phyloP scores from a whole-genome alignment of 495 filamentous ascomycete species.

The Penicillium subrubescens region DNA sequence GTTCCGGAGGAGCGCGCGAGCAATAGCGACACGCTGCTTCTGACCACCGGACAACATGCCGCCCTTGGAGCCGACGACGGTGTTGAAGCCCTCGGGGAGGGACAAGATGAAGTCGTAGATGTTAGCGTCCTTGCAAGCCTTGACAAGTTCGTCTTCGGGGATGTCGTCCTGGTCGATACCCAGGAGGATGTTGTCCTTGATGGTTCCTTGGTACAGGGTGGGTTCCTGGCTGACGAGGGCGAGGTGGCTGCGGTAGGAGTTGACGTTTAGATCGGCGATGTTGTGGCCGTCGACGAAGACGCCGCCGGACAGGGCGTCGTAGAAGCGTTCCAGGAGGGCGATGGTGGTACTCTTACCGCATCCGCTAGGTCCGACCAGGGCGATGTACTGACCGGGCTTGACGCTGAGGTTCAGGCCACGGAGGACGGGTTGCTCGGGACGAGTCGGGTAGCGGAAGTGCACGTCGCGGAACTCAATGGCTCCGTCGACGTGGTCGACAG shows the following conservation, averaged over 20 bases:
- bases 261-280: constrained; percentile 73
- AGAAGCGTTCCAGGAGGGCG: constrained; percentile 80
- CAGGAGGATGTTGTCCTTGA: constrained; percentile 80
- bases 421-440: constrained; percentile 78
- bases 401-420: constrained; percentile 72
- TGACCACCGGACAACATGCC: constrained; percentile 80
- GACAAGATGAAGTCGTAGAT: constrained; percentile 90
- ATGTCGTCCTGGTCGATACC: constrained; percentile 65
- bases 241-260: constrained; percentile 73
- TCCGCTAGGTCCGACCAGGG: constrained; percentile 78
- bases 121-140: constrained; percentile 84
- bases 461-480: constrained; percentile 78
- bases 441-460: constrained; percentile 79
- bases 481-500: constrained; percentile 60
- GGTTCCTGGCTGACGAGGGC: constrained; percentile 87
- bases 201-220: constrained; percentile 82
- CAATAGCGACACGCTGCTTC: constrained; percentile 80
- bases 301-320: constrained; percentile 73
- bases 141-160: constrained; percentile 66
- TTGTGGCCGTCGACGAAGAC: constrained; percentile 75
- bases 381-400: constrained; percentile 75
- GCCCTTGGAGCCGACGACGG: constrained; percentile 75
- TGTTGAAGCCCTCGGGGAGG: constrained; percentile 73
- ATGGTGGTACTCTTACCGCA: constrained; percentile 87
- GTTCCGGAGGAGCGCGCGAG: constrained; percentile 70